Conservation (phyloP, 192 early-diverging fungal species). For the Umbelopsis vinacea region DNA sequence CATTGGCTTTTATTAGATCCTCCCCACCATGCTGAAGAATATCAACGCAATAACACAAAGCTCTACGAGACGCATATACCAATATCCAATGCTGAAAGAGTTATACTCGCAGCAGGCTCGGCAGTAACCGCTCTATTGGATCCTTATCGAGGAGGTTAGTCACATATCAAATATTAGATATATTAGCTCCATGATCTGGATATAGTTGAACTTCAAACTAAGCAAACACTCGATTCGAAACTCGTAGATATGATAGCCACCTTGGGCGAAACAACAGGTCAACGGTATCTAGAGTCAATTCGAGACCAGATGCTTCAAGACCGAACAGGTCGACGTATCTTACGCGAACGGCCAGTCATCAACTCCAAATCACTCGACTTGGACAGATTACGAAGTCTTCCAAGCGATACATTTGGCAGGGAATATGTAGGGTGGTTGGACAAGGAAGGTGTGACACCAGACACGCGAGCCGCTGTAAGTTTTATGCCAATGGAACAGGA, state of each 20-base stretch:
- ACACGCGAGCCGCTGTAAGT: constrained; percentile 74
- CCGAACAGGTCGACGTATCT: constrained; percentile 77
- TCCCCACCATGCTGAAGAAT: constrained; percentile 1
- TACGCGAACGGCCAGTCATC: constrained; percentile 82
- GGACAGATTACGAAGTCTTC: constrained; percentile 56
- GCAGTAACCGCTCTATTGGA: constrained; percentile 77
- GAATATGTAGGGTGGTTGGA: constrained; percentile 87
- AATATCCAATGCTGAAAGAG: constrained; percentile 65
- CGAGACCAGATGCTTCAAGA: constrained; percentile 80
- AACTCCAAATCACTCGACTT: constrained; percentile 72
- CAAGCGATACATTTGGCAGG: constrained; percentile 80
- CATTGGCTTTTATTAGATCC: too few species aligned
- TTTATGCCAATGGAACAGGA: not conserved
- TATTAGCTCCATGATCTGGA: too few species aligned
- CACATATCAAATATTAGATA: too few species aligned
- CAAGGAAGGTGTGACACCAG: constrained; percentile 77
- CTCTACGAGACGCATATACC: constrained; percentile 68
- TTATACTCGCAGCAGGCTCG: constrained; percentile 71
- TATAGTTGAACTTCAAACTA: not conserved
- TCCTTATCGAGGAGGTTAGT: constrained; percentile 70
- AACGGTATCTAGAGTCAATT: constrained; percentile 67
- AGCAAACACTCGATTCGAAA: not conserved
- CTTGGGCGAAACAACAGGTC: constrained; percentile 89
- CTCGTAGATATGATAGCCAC: constrained; percentile 80
- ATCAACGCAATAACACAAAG: constrained; percentile 32